Percentiles rank a stretch among this genome's conserved stretches.
These are phyloP conservation scores for Apiotrichum brassicae DNA, from an alignment of 1,284 basidiomycete species.

Conservation along the genomic window DNA sequence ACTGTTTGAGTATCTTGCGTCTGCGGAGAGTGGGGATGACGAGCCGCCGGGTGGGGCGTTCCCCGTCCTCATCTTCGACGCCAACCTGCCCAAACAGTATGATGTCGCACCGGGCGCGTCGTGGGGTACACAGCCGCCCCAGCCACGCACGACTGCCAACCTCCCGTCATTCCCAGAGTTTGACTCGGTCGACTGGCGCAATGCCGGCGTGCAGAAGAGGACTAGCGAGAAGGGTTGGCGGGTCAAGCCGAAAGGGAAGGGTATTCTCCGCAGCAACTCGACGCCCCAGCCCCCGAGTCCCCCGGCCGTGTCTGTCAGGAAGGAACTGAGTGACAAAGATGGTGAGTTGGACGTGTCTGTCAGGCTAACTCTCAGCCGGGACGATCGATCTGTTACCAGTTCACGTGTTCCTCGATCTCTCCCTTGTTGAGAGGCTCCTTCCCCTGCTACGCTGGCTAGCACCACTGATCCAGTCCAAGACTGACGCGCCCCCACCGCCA, in stretches of 20 bases:
- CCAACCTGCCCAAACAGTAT: conserved; percentile 38
- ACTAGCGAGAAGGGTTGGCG: conserved; percentile 38
- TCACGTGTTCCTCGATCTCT: conserved; percentile 70
- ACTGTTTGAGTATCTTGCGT: conserved; percentile 36
- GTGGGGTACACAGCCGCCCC: conserved; percentile 9
- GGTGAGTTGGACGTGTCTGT: conserved; percentile 14
- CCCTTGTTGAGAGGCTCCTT: conserved; percentile 47
- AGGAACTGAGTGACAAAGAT: conserved; percentile 11
- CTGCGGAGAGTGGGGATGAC: conserved; percentile 10
- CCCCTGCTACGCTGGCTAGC: conserved; percentile 33
- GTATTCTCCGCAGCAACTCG: conserved; percentile 26
- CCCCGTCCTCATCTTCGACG: conserved; percentile 44
- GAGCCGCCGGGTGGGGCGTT: conserved; percentile 37
- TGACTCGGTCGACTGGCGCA: conserved; percentile 42
- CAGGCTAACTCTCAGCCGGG: conserved; percentile 20
- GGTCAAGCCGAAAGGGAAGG: conserved; percentile 27
- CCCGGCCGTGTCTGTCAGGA: conserved; percentile 21
- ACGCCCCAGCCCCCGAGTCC: conserved; percentile 10
- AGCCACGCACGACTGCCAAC: conserved; percentile 4
- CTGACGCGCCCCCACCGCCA: conserved; percentile 1
- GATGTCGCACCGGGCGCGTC: conserved; percentile 23
- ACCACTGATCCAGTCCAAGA: conserved; percentile 20
- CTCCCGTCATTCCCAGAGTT: conserved; percentile 33
- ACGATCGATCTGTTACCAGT: conserved; percentile 52
- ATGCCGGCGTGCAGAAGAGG: conserved; percentile 26